Conservation (phyloP, 1,284 basidiomycete species). For the Sphagnurus paluster region DNA sequence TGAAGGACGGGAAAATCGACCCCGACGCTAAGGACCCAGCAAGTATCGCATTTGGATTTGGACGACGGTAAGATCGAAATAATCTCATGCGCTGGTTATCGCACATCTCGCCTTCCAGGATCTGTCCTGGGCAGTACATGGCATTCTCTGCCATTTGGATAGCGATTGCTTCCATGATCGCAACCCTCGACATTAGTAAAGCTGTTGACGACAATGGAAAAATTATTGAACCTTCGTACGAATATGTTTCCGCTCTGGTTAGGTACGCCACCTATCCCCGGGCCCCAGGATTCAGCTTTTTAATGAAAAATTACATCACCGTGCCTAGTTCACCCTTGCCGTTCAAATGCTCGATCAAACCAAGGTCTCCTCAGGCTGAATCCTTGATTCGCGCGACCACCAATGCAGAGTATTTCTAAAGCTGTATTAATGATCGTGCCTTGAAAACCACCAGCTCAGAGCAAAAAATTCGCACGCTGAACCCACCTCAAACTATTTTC, state of each 20-base stretch:
- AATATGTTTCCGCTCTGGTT: conserved; percentile 24
- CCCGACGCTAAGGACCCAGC: conserved; percentile 15
- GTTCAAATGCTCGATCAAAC: conserved; percentile 31
- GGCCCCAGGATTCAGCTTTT: neutral
- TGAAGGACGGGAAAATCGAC: conserved; percentile 20
- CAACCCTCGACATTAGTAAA: conserved; percentile 34
- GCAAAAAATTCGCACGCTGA: no score
- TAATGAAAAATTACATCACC: neutral
- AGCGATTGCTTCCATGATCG: conserved; percentile 36
- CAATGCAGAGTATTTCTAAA: conserved; percentile 1
- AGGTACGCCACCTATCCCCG: conserved; percentile 22
- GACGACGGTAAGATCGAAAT: conserved; percentile 17
- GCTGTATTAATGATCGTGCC: no score
- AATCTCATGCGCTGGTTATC: neutral
- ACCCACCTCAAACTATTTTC: no score
- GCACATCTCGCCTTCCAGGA: conserved; percentile 4
- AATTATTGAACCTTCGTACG: conserved; percentile 24
- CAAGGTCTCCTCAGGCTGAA: conserved; percentile 25
- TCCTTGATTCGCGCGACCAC: conserved; percentile 20
- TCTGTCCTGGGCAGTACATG: conserved; percentile 37
- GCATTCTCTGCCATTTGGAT: conserved; percentile 37
- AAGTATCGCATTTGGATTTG: conserved; percentile 21
- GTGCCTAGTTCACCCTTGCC: conserved; percentile 26
- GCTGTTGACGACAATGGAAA: conserved; percentile 28
- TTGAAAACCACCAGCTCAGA: no score